phyloP scores from a whole-genome alignment of 225 moss, liverwort and hornwort species.

The Straminergon stramineum region DNA sequence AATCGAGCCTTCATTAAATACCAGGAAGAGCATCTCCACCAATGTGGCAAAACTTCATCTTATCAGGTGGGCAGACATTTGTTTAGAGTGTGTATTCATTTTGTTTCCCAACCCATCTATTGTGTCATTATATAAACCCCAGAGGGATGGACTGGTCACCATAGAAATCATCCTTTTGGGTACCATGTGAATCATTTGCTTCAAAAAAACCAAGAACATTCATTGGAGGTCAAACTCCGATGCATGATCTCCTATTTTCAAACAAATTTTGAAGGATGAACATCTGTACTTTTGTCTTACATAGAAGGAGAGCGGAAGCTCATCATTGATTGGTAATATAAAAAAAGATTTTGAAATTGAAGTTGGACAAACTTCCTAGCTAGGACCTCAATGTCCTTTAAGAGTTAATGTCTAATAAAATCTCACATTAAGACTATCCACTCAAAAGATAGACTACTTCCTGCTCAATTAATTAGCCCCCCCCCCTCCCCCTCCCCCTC shows the following conservation, averaged over 20 bases:
- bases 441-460: too few relatives aligned
- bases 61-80: background rate
- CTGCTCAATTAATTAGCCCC: too few relatives aligned
- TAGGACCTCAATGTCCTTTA: background rate
- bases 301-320: too few relatives aligned
- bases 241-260: background rate
- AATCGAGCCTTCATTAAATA: background rate
- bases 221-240: background rate
- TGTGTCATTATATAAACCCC: background rate
- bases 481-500: too few relatives aligned
- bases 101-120: background rate
- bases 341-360: background rate
- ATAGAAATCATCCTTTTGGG: background rate
- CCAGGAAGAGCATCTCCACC: background rate
- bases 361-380: fast-evolving
- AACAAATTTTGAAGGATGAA: too few relatives aligned
- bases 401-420: background rate
- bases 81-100: background rate
- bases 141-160: fast-evolving
- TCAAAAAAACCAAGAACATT: fast-evolving
- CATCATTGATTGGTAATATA: background rate
- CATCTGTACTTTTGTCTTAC: fast-evolving
- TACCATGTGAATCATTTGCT: background rate
- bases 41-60: background rate
- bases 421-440: background rate